Evolutionary conservation across 2,329 filamentous ascomycete genomes (phyloP).

Genomic region (Beauveria brongniartii): DNA sequence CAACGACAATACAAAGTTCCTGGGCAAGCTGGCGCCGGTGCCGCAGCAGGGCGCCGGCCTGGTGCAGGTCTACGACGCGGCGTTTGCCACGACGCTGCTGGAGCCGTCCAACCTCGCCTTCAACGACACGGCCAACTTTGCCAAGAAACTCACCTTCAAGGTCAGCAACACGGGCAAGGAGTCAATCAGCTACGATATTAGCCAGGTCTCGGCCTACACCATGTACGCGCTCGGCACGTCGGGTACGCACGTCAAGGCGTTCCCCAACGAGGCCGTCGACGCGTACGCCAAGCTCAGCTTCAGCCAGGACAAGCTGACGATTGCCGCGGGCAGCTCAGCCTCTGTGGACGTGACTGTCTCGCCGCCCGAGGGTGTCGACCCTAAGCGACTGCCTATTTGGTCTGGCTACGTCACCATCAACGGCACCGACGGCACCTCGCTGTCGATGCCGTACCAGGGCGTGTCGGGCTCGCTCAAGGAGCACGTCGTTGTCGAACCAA

Average conservation of each 20-base stretch:
- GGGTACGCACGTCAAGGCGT: conserved; percentile 29
- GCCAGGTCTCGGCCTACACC: conserved; percentile 41
- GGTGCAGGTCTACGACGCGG: conserved; percentile 51
- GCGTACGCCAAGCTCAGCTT: conserved; percentile 36
- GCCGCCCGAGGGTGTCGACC: conserved; percentile 27
- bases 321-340: conserved; percentile 34
- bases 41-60: conserved; percentile 54
- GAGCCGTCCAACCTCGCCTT: conserved; percentile 51
- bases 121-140: conserved; percentile 55
- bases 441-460: conserved; percentile 33
- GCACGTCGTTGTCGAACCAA: conserved; percentile 24
- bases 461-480: conserved; percentile 24
- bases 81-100: conserved; percentile 44
- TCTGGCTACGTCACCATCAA: conserved; percentile 34
- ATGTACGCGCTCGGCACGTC: conserved; percentile 38
- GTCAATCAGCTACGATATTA: conserved; percentile 43
- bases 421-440: conserved; percentile 26
- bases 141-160: conserved; percentile 40
- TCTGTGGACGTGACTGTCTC: conserved; percentile 38
- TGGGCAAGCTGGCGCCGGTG: conserved; percentile 41
- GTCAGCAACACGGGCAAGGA: conserved; percentile 45
- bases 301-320: conserved; percentile 33
- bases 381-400: conserved; percentile 30
- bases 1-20: conserved; percentile 33
- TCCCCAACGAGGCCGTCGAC: conserved; percentile 37